Percentiles rank a stretch among this genome's conserved stretches.
phyloP scores from a whole-genome alignment of 306 rosid species.

The Prunus davidiana region DNA sequence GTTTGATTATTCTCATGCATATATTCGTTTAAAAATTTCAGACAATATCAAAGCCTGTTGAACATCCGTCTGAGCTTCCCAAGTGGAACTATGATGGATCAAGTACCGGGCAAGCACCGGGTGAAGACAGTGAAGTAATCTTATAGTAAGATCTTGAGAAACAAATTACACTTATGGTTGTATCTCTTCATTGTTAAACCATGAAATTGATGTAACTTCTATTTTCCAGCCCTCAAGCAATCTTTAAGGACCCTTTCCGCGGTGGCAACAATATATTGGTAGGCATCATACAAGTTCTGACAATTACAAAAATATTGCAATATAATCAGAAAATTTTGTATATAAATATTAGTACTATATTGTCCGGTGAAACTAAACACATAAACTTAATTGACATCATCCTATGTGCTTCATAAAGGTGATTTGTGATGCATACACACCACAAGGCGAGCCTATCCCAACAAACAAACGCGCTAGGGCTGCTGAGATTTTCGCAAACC shows the following conservation, averaged over 20 bases:
- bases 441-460: constrained; percentile 90
- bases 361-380: neutral
- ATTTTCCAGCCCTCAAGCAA: constrained; percentile 82
- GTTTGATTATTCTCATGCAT: constrained; percentile 16
- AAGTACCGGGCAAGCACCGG: constrained; percentile 98
- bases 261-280: constrained; percentile 99
- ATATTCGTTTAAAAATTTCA: constrained; percentile 29
- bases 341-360: too few species aligned
- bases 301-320: neutral
- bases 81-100: constrained; percentile 99
- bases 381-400: constrained; percentile 11
- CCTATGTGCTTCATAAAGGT: constrained; percentile 55
- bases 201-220: constrained; percentile 20
- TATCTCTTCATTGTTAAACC: constrained; percentile 9
- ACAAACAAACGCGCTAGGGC: constrained; percentile 92
- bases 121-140: constrained; percentile 99
- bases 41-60: constrained; percentile 89
- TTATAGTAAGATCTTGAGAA: constrained; percentile 70
- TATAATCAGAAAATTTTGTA: neutral
- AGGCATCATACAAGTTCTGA: constrained; percentile 29
- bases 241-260: constrained; percentile 95
- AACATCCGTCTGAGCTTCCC: constrained; percentile 95
- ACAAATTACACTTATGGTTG: neutral
- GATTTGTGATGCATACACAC: constrained; percentile 86
- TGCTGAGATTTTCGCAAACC: constrained; percentile 73